These are phyloP conservation scores for Helichrysum umbraculigerum DNA, from an alignment of 129 eudicot species.

Conservation along the genomic window DNA sequence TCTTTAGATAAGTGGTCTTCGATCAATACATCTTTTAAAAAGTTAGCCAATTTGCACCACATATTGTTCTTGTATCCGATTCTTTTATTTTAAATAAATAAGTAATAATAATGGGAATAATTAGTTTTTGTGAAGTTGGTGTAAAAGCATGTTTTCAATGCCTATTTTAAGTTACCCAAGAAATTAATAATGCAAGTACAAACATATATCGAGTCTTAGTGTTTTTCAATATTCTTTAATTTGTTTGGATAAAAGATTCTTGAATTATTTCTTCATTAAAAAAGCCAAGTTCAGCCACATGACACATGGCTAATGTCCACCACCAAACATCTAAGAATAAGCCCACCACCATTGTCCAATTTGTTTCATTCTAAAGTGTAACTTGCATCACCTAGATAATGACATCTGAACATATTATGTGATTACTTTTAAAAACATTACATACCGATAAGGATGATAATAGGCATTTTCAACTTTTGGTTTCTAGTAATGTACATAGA, in stretches of 20 bases:
- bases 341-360: constrained; percentile 24
- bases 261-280: constrained; percentile 24
- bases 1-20: constrained; percentile 20
- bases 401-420: neutral
- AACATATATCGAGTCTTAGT: too few species aligned
- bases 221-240: neutral
- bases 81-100: too few species aligned
- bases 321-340: constrained; percentile 15
- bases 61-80: neutral
- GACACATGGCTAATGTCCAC: constrained; percentile 28
- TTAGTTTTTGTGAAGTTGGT: too few species aligned
- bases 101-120: too few species aligned
- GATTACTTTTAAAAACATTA: neutral
- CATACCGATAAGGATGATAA: neutral
- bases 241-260: constrained; percentile 14
- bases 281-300: constrained; percentile 26
- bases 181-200: too few species aligned
- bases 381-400: constrained; percentile 16
- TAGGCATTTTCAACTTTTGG: neutral
- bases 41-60: neutral
- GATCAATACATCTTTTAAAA: constrained; percentile 3
- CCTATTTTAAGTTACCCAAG: too few species aligned
- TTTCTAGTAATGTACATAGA: neutral
- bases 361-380: constrained; percentile 24
- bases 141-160: neutral